A percentile compares a stretch with the other conserved stretches of the same genome.
Evolutionary conservation across 169 alveolate species (phyloP).

Genomic region (Eimeria falciformis): DNA sequence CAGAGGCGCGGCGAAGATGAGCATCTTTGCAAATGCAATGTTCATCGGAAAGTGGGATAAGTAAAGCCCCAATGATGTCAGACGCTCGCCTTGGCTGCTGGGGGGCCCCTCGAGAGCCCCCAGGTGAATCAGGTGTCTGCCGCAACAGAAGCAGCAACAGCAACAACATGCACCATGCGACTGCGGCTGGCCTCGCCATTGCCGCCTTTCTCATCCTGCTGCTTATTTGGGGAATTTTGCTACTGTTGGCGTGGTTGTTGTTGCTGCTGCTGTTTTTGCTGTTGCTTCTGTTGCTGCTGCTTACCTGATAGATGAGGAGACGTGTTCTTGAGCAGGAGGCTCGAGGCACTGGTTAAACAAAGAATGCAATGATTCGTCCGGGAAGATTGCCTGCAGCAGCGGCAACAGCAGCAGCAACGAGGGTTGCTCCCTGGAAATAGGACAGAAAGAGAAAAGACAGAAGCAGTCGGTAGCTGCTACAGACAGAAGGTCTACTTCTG

Average conservation of each 20-base stretch:
- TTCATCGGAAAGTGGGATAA: constrained; percentile 70
- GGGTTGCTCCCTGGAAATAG: too few species aligned
- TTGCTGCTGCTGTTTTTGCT: constrained; percentile 12
- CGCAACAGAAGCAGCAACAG: neutral
- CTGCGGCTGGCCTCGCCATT: too few species aligned
- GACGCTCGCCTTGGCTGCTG: constrained; percentile 5
- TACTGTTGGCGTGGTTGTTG: neutral
- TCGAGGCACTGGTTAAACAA: constrained; percentile 69
- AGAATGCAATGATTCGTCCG: constrained; percentile 24
- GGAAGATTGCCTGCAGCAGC: constrained; percentile 75
- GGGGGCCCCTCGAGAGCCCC: constrained; percentile 50
- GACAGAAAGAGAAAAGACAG: too few species aligned
- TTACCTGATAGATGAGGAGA: constrained; percentile 61
- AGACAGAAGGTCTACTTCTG: too few species aligned
- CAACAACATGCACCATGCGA: too few species aligned
- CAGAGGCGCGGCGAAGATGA: constrained; percentile 48
- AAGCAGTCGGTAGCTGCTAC: too few species aligned
- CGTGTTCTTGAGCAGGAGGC: constrained; percentile 65
- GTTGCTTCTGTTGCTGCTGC: constrained; percentile 2
- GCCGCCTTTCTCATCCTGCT: too few species aligned
- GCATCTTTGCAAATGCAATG: constrained; percentile 55
- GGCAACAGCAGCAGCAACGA: neutral
- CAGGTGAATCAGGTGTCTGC: constrained; percentile 58
- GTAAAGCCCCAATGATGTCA: constrained; percentile 54
- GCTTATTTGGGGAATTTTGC: too few species aligned